Evolutionary conservation across 2,329 filamentous ascomycete genomes (phyloP).

Genomic region (Periconia macrospinosa): DNA sequence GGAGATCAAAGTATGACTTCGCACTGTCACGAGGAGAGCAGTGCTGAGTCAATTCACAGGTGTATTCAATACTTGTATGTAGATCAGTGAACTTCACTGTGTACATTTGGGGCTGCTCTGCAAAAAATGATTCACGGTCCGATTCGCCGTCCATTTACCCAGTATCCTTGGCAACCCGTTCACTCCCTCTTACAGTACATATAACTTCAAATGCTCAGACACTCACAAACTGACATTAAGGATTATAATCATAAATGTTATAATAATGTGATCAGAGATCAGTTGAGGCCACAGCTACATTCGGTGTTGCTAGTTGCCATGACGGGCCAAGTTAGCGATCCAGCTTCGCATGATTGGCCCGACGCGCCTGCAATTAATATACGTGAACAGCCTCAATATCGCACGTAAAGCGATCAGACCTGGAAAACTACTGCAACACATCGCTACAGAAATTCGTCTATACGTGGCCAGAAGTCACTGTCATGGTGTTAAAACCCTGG

Average conservation of each 20-base stretch:
- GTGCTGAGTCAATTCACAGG: neutral
- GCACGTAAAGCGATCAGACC: constrained; percentile 21
- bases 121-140: constrained; percentile 7
- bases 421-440: constrained; percentile 21
- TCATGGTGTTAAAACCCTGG: constrained; percentile 21
- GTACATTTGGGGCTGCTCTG: neutral
- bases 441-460: constrained; percentile 29
- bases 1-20: neutral
- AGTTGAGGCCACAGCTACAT: constrained; percentile 5
- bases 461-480: constrained; percentile 35
- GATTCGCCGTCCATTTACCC: constrained; percentile 9
- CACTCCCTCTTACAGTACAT: neutral
- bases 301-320: neutral
- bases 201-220: neutral
- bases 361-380: constrained; percentile 33
- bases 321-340: neutral
- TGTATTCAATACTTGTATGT: neutral
- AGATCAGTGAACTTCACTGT: neutral
- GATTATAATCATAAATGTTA: neutral
- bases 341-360: constrained; percentile 26
- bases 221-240: neutral
- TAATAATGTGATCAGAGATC: neutral
- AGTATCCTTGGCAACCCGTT: constrained; percentile 7
- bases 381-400: constrained; percentile 39
- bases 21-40: neutral